Evolutionary conservation across 2,329 filamentous ascomycete species (phyloP).

Genomic region (Ophiosphaerella korrae): DNA sequence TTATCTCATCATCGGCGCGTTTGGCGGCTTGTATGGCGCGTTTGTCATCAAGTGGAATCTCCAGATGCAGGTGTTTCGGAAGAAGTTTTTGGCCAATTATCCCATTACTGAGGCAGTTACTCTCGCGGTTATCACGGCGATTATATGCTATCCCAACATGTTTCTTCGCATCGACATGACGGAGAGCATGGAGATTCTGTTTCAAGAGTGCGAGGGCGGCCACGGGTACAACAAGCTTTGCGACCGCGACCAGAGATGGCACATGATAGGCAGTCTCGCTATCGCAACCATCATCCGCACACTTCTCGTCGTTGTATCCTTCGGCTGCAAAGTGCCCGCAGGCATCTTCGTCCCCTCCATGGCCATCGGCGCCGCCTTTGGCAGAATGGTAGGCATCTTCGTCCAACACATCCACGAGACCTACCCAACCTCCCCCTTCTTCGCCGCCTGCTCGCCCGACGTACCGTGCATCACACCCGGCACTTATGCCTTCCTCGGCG

Average conservation of each 20-base stretch:
- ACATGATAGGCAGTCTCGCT: conserved; percentile 77
- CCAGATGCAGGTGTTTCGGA: conserved; percentile 86
- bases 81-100: conserved; percentile 85
- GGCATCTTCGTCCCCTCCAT: conserved; percentile 98
- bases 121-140: conserved; percentile 79
- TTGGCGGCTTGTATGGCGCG: conserved; percentile 92
- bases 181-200: conserved; percentile 98
- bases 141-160: conserved; percentile 96
- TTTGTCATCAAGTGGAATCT: conserved; percentile 99
- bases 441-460: conserved; percentile 85
- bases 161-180: conserved; percentile 98
- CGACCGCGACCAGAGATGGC: conserved; percentile 75
- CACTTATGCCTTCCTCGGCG: conserved; percentile 94
- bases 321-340: conserved; percentile 96
- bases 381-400: conserved; percentile 89
- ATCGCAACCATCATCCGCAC: conserved; percentile 81
- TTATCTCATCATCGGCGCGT: conserved; percentile 87
- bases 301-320: conserved; percentile 90
- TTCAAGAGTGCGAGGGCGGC: conserved; percentile 86
- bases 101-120: conserved; percentile 85
- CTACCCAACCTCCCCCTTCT: conserved; percentile 82
- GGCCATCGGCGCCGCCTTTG: conserved; percentile 94
- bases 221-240: conserved; percentile 91
- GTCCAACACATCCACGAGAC: conserved; percentile 88
- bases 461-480: conserved; percentile 96